Base-by-base conservation (phyloP, 1,139 yeast genomes). In the Scheffersomyces titani region DNA sequence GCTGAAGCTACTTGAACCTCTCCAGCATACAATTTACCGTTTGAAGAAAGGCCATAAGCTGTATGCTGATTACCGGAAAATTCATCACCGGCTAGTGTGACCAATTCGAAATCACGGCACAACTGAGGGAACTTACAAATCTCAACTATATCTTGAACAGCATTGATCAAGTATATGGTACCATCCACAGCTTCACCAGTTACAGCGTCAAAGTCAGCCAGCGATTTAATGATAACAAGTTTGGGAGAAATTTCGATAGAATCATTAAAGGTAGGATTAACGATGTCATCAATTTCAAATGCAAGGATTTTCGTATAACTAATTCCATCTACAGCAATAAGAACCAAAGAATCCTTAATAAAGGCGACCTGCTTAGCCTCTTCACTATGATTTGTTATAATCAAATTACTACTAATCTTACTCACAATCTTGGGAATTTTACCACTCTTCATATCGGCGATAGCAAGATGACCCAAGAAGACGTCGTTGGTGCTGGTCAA, bases 21-120 rank as follows among this genome's bases (percentile, higher is more conserved):
- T 63, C 89, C 86, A 5, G 88, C 88, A 70, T 79, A 92, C 19
- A 93, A 73, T 65, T 88, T 89, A 57, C 98, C 98, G 62, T 81
- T 85, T 6, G 83, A 72, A 0, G 94, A 82, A 40, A 92, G 72
- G 55, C 97, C 97, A 69, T 90, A 89, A 0, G 87, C 88, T 50
- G 83, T 74, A 40, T 69, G 61, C 19, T 67, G 69, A 1, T 69
- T 66, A 40, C 69, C 69, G 1, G 68, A 62, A 62, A 73, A 70
- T 44, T 69, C 73, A 49, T 67, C 72, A 19, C 64, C 69, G 16
- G 55, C 68, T 45, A 73, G 70, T 19, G 70, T 63, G 24, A 80
- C 76, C 7, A 86, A 81, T 65, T 85, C 85, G 63, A 86, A 82
- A 57, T 88, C 89, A 56, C 82, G 82, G 65, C 93, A 90, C 48